Evolutionary conservation across 2,329 filamentous ascomycete genomes (phyloP), one percentile per base, ranked within the genome.

Genomic region (Phaeosphaeria sp.): DNA sequence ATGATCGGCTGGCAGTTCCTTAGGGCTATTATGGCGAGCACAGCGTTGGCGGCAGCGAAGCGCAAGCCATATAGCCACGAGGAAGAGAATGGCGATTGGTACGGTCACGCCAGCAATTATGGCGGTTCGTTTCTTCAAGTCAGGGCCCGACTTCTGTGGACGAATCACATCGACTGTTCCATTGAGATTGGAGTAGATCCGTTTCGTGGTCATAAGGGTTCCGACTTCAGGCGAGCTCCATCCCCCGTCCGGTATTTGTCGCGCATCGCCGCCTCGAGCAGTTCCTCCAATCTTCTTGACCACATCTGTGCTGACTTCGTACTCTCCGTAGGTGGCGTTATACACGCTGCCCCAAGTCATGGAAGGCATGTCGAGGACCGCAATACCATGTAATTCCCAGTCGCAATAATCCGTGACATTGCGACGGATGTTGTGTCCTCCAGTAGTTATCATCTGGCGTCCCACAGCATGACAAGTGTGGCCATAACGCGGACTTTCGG

Each of bases 391-490:
- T 6, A 30, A 45, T 30, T 67, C 61, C 67, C 67, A 69, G 39
- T 69, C 67, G 47, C 65, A 69, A 2, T 43, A 25, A 5, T 40
- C 13, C 4, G 25, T 11, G 15, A 56, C 53, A 21, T 53, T 59
- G 13, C 36, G 36, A 39, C 36, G 36, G 6, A 39, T 39, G 17
- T 51, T 56, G 15, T 61, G 64, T 15, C 78, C 78, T 7, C 78
- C 78, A 17, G 79, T 66, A 1, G 75, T 76, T 27, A 80, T 59
- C 73, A 80, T 75, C 45, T 78, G 77, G 6, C 72, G 63, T 6
- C 70, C 73, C 6, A 74, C 66, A n/a, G 70, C 49, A 59, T 79
- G 77, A 55, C 78, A 80, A 1, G 73, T 76, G 24, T 79, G 76
- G 5, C 72, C 75, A 51, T 63, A 78, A 1, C 78, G 71, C 18